A percentile compares a stretch with the other conserved stretches of the same genome.
phyloP scores from a whole-genome alignment of 2,329 filamentous ascomycete species.

The Atkinsonella hypoxylon region DNA sequence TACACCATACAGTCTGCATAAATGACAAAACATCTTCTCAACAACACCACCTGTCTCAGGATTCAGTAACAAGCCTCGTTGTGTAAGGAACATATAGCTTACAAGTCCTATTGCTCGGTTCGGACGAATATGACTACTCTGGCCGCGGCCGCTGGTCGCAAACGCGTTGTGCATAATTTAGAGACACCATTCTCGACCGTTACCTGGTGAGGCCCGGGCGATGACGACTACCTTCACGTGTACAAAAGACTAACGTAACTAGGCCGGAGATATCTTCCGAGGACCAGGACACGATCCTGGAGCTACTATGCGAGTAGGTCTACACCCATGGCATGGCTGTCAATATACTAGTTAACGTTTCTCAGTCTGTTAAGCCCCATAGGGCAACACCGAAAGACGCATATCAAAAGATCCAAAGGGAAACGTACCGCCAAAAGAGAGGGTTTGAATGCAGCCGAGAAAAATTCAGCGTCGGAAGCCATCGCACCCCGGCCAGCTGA shows the following conservation, averaged over 20 bases:
- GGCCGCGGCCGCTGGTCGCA: constrained; percentile 24
- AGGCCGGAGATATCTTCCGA: constrained; percentile 50
- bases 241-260: not conserved
- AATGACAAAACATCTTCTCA: no score
- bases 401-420: constrained; percentile 47
- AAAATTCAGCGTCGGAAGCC: constrained; percentile 11
- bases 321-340: constrained; percentile 6
- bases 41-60: no score
- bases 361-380: constrained; percentile 50
- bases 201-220: constrained; percentile 39
- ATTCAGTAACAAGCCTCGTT: no score
- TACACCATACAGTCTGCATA: no score
- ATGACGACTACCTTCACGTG: not conserved
- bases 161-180: constrained; percentile 50
- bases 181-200: constrained; percentile 52
- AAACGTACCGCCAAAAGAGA: constrained; percentile 43
- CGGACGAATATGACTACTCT: constrained; percentile 14
- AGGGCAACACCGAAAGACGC: constrained; percentile 44
- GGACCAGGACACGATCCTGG: constrained; percentile 52
- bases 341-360: not conserved
- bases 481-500: constrained; percentile 11
- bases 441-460: constrained; percentile 8
- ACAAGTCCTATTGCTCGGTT: not conserved
- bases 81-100: no score
- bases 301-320: constrained; percentile 53